phyloP scores from a whole-genome alignment of 2,329 filamentous ascomycete species.

The Aspergillus novoparasiticus region DNA sequence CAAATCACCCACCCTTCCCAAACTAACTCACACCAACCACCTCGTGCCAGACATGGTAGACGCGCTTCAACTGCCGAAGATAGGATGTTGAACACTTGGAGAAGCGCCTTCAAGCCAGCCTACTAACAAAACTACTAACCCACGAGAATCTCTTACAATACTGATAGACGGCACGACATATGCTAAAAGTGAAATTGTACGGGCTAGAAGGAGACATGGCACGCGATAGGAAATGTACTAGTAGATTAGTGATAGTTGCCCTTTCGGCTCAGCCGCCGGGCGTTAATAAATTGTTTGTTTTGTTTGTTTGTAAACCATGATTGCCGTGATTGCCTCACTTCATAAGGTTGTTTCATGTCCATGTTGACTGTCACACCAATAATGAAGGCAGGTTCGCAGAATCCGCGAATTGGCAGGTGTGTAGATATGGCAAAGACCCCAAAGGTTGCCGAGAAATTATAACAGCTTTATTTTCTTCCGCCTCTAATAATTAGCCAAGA shows the following conservation, averaged over 20 bases:
- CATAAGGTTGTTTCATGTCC: neutral
- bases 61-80: slow-evolving; percentile 38
- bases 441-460: neutral
- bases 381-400: too few relatives aligned
- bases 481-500: neutral
- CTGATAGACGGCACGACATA: too few relatives aligned
- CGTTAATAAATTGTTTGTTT: slow-evolving; percentile 16
- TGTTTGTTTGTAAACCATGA: too few relatives aligned
- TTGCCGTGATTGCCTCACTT: neutral
- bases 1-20: too few relatives aligned
- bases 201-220: too few relatives aligned
- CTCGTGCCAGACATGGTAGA: slow-evolving; percentile 31
- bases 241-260: slow-evolving; percentile 21
- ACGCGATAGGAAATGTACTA: neutral
- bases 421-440: neutral
- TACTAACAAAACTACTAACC: too few relatives aligned
- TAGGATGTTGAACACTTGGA: slow-evolving; percentile 27
- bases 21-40: slow-evolving; percentile 4
- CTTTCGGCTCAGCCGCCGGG: slow-evolving; percentile 25
- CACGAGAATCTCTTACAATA: too few relatives aligned
- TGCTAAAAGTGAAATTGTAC: too few relatives aligned
- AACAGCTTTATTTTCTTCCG: neutral
- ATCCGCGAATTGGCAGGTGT: neutral
- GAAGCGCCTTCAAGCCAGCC: too few relatives aligned
- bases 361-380: neutral